These are phyloP conservation scores for Monosporozyma siamensis DNA, from an alignment of 805 yeast species.

Conservation along the genomic window DNA sequence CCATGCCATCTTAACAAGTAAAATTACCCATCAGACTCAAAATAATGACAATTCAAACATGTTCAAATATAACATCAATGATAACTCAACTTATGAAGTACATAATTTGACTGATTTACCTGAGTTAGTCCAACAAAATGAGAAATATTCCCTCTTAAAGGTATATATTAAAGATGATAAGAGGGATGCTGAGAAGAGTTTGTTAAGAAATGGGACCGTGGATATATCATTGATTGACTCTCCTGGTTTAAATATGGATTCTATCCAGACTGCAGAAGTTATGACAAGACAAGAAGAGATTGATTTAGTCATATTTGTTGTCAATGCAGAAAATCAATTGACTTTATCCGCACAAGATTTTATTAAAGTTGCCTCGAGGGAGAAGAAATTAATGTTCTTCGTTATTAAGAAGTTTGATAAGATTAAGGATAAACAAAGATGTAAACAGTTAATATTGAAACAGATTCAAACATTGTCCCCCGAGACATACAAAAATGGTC, in stretches of 20 bases:
- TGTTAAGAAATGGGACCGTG: slow-evolving; percentile 80
- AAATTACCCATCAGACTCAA: no score
- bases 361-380: slow-evolving; percentile 80
- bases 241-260: slow-evolving; percentile 91
- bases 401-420: slow-evolving; percentile 90
- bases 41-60: slow-evolving; percentile 23
- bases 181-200: slow-evolving; percentile 53
- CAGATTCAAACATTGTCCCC: slow-evolving; percentile 85
- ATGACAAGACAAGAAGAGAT: slow-evolving; percentile 95
- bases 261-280: slow-evolving; percentile 88
- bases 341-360: slow-evolving; percentile 92
- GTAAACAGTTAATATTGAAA: slow-evolving; percentile 65
- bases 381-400: slow-evolving; percentile 83
- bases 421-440: slow-evolving; percentile 70
- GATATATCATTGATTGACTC: slow-evolving; percentile 93
- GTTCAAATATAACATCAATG: slow-evolving; percentile 32
- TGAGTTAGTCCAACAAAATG: slow-evolving; percentile 64
- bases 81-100: slow-evolving; percentile 57
- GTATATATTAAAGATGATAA: slow-evolving; percentile 68
- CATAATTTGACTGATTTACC: slow-evolving; percentile 49
- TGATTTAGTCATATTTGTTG: slow-evolving; percentile 91
- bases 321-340: slow-evolving; percentile 91
- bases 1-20: slow-evolving; percentile 70
- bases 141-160: slow-evolving; percentile 60
- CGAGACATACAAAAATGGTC: slow-evolving; percentile 77